Conservation (phyloP, 495 filamentous ascomycete species). For the Aspergillus steynii region DNA sequence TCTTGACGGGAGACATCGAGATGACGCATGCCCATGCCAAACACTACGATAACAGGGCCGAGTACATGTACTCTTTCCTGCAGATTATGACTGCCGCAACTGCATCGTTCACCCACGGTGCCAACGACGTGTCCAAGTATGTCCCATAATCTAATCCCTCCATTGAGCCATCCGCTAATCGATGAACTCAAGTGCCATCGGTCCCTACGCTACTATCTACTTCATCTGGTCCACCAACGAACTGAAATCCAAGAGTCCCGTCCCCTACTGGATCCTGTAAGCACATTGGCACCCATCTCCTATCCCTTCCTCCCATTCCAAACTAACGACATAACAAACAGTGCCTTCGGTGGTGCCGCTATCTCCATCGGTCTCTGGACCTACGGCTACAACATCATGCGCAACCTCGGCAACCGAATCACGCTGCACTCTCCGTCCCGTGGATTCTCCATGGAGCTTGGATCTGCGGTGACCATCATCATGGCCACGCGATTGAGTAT, state of each 20-base stretch:
- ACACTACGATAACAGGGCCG: slow-evolving; percentile 20
- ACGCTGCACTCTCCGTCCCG: slow-evolving; percentile 22
- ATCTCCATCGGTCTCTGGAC: slow-evolving; percentile 23
- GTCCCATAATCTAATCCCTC: not conserved
- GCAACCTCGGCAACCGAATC: slow-evolving; percentile 22
- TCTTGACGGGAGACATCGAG: slow-evolving; percentile 17
- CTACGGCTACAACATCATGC: slow-evolving; percentile 27
- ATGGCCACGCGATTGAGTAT: slow-evolving; percentile 20
- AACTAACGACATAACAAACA: not conserved
- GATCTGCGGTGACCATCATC: slow-evolving; percentile 20
- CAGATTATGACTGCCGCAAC: slow-evolving; percentile 20
- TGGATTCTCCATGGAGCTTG: slow-evolving; percentile 24
- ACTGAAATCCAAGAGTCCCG: slow-evolving; percentile 13
- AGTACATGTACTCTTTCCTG: slow-evolving; percentile 23
- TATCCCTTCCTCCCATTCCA: not conserved
- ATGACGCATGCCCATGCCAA: slow-evolving; percentile 17
- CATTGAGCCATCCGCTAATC: not conserved
- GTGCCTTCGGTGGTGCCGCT: slow-evolving; percentile 18
- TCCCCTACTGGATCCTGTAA: slow-evolving; percentile 25
- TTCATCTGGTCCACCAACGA: slow-evolving; percentile 12
- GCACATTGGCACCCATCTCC: not conserved
- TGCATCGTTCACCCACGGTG: slow-evolving; percentile 21
- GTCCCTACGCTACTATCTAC: slow-evolving; percentile 23
- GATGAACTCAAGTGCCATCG: slow-evolving; percentile 15
- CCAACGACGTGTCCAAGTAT: slow-evolving; percentile 25